A percentile compares a stretch with the other conserved stretches of the same genome.
These are phyloP conservation scores for Fonsecaea multimorphosa DNA, from an alignment of 2,329 filamentous ascomycete species.

Conservation along the genomic window DNA sequence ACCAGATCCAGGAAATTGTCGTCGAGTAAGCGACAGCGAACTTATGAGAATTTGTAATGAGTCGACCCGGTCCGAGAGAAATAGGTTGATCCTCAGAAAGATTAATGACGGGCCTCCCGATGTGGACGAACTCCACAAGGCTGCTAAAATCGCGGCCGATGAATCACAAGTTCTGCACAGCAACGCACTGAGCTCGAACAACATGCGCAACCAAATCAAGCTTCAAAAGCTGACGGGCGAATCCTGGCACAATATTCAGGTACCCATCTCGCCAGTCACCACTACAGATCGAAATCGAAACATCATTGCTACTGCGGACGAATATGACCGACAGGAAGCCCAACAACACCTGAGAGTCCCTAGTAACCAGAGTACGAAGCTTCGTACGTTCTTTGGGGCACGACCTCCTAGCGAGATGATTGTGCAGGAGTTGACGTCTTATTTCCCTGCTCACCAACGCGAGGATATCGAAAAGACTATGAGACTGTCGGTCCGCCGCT, in stretches of 20 bases:
- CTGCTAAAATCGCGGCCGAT: conserved; percentile 86
- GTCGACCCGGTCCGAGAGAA: conserved; percentile 80
- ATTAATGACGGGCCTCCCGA: conserved; percentile 93
- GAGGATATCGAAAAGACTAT: conserved; percentile 97
- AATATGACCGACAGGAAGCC: conserved; percentile 53
- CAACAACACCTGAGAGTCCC: conserved; percentile 35
- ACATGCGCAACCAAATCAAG: conserved; percentile 82
- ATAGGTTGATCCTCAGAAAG: conserved; percentile 86
- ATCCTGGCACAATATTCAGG: conserved; percentile 81
- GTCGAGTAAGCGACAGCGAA: conserved; percentile 83
- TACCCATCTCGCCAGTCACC: conserved; percentile 77
- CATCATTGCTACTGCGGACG: conserved; percentile 50
- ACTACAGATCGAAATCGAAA: conserved; percentile 46
- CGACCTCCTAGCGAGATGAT: conserved; percentile 96
- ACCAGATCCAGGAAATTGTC: conserved; percentile 78
- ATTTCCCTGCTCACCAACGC: conserved; percentile 93
- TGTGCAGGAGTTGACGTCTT: conserved; percentile 91
- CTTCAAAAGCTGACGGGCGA: conserved; percentile 89
- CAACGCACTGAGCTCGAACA: conserved; percentile 64
- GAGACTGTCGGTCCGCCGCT: conserved; percentile 87
- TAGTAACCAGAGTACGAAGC: conserved; percentile 45
- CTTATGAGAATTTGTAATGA: conserved; percentile 91
- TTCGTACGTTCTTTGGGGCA: conserved; percentile 79
- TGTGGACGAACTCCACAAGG: conserved; percentile 81
- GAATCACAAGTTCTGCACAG: conserved; percentile 77